Conservation (phyloP, 371 early-diverging fungal genomes). For the Dinochytrium kinnereticum region DNA sequence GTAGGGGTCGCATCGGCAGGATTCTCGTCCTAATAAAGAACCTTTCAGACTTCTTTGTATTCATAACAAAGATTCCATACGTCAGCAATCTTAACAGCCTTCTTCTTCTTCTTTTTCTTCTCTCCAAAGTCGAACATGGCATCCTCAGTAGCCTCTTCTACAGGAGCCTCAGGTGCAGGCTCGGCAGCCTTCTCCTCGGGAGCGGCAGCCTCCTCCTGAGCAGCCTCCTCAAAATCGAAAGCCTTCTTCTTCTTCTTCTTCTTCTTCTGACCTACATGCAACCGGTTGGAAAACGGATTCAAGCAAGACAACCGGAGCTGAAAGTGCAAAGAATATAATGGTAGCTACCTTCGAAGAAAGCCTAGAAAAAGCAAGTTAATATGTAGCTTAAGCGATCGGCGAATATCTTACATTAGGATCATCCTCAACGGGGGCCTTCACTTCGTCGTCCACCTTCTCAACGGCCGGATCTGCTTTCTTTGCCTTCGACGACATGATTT, state of each 20-base stretch:
- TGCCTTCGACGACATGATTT: slow-evolving; percentile 59
- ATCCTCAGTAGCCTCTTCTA: slow-evolving; percentile 61
- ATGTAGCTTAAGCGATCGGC: neutral
- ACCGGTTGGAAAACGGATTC: too few relatives aligned
- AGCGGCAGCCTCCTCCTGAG: slow-evolving; percentile 38
- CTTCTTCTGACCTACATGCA: slow-evolving; percentile 31
- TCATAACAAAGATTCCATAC: slow-evolving; percentile 17
- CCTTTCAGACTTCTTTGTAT: slow-evolving; percentile 31
- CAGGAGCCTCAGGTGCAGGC: slow-evolving; percentile 7
- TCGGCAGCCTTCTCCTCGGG: slow-evolving; percentile 11
- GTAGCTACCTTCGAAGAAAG: slow-evolving; percentile 38
- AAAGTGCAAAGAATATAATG: too few relatives aligned
- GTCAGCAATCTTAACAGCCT: slow-evolving; percentile 52
- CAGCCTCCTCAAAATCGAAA: slow-evolving; percentile 26
- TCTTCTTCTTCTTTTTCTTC: slow-evolving; percentile 90
- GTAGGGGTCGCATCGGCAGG: slow-evolving; percentile 24
- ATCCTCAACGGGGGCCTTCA: slow-evolving; percentile 10
- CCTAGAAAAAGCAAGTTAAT: slow-evolving; percentile 15
- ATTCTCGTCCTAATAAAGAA: slow-evolving; percentile 46
- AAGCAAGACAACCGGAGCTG: too few relatives aligned
- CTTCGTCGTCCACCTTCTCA: slow-evolving; percentile 35
- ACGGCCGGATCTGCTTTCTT: slow-evolving; percentile 63
- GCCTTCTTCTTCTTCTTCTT: slow-evolving; percentile 37
- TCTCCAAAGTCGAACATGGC: slow-evolving; percentile 80
- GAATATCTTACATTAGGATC: slow-evolving; percentile 5